phyloP scores from a whole-genome alignment of 2,329 filamentous ascomycete species.

The Gnomoniopsis sp. region DNA sequence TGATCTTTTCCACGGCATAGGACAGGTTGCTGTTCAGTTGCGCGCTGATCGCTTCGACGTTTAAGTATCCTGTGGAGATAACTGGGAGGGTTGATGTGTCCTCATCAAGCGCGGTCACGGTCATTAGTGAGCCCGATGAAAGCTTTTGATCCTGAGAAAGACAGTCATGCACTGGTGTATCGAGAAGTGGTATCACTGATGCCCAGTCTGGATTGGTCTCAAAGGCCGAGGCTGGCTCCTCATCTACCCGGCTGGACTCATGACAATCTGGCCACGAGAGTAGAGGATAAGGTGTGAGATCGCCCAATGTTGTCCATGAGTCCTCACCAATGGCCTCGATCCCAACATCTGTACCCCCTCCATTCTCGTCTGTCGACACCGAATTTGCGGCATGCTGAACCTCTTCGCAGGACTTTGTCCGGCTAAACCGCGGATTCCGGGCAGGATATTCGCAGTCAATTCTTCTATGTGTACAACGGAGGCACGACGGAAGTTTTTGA shows the following conservation, averaged over 20 bases:
- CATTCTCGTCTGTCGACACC: neutral
- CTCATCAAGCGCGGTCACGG: neutral
- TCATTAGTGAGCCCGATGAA: too few species aligned
- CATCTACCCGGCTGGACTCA: too few species aligned
- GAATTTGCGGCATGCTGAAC: neutral
- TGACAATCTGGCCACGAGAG: neutral
- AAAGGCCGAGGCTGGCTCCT: neutral
- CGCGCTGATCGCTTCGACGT: constrained; percentile 2
- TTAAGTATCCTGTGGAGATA: neutral
- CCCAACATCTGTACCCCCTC: neutral
- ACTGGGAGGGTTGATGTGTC: neutral
- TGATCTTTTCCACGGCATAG: constrained; percentile 44
- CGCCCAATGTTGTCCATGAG: neutral
- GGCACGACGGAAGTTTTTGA: constrained; percentile 46
- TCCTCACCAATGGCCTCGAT: neutral
- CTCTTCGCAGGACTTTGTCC: neutral
- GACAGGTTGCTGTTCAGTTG: constrained; percentile 7
- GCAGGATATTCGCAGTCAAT: constrained; percentile 46
- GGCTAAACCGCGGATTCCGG: neutral
- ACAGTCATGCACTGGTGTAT: neutral
- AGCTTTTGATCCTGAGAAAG: neutral
- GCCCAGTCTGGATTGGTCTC: neutral
- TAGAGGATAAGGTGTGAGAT: neutral
- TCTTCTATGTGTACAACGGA: constrained; percentile 46
- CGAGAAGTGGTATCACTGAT: neutral